Evolutionary conservation across 1,139 yeast genomes (phyloP).

Genomic region (Hyphopichia wangnamkhiaoensis): DNA sequence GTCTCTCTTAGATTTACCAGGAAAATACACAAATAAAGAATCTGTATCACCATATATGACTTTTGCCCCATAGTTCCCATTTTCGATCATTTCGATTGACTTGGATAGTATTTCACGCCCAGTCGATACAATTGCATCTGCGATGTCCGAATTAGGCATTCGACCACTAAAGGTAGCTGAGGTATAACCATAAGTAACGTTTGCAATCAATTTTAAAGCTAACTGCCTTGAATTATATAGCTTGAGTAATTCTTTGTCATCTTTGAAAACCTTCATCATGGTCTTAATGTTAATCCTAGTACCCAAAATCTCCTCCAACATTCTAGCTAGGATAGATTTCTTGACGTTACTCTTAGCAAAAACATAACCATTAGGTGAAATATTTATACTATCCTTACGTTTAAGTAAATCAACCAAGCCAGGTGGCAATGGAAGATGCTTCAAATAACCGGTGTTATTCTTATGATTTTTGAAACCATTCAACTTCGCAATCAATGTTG

Average conservation of each 20-base stretch:
- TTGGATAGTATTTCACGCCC: slow-evolving; percentile 80
- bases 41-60: slow-evolving; percentile 98
- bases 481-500: slow-evolving; percentile 78
- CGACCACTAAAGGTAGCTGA: slow-evolving; percentile 95
- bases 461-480: slow-evolving; percentile 47
- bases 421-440: slow-evolving; percentile 48
- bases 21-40: slow-evolving; percentile 84
- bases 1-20: slow-evolving; percentile 74
- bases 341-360: slow-evolving; percentile 69
- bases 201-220: slow-evolving; percentile 87
- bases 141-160: slow-evolving; percentile 95
- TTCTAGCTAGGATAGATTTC: slow-evolving; percentile 74
- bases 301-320: slow-evolving; percentile 80
- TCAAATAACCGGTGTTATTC: slow-evolving; percentile 39
- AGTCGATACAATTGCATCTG: slow-evolving; percentile 90
- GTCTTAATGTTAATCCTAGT: slow-evolving; percentile 77
- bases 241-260: slow-evolving; percentile 46
- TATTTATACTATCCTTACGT: slow-evolving; percentile 50
- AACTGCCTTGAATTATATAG: slow-evolving; percentile 76
- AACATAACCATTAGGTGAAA: slow-evolving; percentile 87
- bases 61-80: slow-evolving; percentile 75
- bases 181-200: slow-evolving; percentile 94
- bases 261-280: slow-evolving; percentile 60
- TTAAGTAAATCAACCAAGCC: slow-evolving; percentile 58
- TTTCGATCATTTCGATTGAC: slow-evolving; percentile 71